Base-by-base conservation (phyloP, 768 basidiomycete species). In the Boletus subcaerulescens region DNA sequence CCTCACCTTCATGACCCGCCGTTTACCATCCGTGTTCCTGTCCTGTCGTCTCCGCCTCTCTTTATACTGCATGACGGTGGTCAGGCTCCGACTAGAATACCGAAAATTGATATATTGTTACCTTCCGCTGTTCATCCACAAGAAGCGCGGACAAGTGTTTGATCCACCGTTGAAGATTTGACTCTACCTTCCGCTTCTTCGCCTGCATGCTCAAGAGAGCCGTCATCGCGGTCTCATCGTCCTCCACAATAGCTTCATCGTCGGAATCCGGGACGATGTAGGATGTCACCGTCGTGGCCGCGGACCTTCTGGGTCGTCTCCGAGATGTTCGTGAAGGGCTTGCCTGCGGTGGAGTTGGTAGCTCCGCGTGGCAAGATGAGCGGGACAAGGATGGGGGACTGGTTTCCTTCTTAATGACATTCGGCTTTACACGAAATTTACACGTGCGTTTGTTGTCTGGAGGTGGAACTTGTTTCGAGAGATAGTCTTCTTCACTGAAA, bases 181-280 rank as follows among this genome's bases (percentile, higher is more conserved):
- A 73, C 59, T 80, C 78, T 4, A 70, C 73, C 40, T 68, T 72
- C 48, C 71, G 68, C 58, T 74, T 75, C 51, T 73, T 69, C 26
- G 67, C 65, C 45, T 71, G 66, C 55, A 71, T 57, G 20, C 63
- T 69, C 53, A 65, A 66, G 32, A 63, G 57, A 18, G 53, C 58
- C 51, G 64, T 65, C 60, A 73, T 66, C 18, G 66, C 69, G 44
- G 68, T 68, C 38, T 72, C 70, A 18, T 73, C 66, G 40, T 76
- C 75, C 31, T 72, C 74, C 8, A 62, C 71, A 38, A 81, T 81
- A 10, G 69, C 73, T 59, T 88, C 88, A 53, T 88, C 87, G 61
- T 89, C 87, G 13, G 86, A 89, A 65, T 85, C 85, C 1, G 86
- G 84, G 15, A 85, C 71, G 5, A 76, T 78, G 64, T 90, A 90